Base-by-base conservation (phyloP, 768 basidiomycete species). In the Boletellus sp. region DNA sequence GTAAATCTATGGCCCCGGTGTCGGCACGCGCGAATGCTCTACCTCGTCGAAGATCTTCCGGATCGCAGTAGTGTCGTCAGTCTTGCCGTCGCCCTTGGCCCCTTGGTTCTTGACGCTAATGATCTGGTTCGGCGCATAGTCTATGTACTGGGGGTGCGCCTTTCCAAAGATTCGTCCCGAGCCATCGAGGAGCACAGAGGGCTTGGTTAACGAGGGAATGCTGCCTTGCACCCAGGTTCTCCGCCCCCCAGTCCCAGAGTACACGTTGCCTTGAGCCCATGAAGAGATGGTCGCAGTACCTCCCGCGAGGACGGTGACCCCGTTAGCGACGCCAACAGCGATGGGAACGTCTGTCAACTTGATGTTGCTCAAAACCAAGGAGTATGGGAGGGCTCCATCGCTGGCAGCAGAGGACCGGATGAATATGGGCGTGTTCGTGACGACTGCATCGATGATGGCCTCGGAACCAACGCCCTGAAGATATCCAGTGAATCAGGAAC, bases 241-340 rank as follows among this genome's bases (percentile, higher is more conserved):
- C 3, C 65, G 62, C 1, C 70, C 52, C 39, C 68, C 72, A 4
- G 76, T 74, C 26, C 87, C 87, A 0, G 67, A 71, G 65, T 77
- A 90, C 13, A 83, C 70, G 56, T 90, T 79, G 34, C 89, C 89
- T 65, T 90, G 87, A 4, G 70, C 86, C 89, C 88, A 90, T 4
- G 81, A 79, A 0, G 65, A 56, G 34, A 71, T 71, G 15, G 56
- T 64, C 17, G 46, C 64, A 3, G 66, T 68, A 16, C 70, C 73
- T 9, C 74, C 73, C 0, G 56, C 45, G 11, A 78, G 64, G 9
- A 75, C 54, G 2, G 62, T 66, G 9, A 36, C 54, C 7, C 73
- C 72, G 28, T 56, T 51, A 6, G 53, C 69, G 11, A 44, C 26
- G 10, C 63, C 69, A 15, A 78, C 66, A 10, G 70, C 65, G 5